Evolutionary conservation across 345 rosid genomes (phyloP), one percentile per base, ranked within the genome.

Genomic region (Linum tenue): DNA sequence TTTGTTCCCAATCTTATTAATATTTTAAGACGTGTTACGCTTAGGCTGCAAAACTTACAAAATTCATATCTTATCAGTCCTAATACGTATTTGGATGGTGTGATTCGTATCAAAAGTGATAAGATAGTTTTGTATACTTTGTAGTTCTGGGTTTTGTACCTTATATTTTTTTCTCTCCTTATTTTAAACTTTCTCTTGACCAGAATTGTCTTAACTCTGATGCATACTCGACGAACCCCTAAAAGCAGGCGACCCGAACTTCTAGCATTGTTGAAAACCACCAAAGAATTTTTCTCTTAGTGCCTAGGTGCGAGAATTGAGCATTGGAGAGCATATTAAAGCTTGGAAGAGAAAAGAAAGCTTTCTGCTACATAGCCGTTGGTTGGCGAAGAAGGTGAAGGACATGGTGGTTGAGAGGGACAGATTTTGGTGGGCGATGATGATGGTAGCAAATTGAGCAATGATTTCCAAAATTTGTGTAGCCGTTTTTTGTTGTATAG

Each of bases 301-400:
- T 60, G 15, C 17, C 14, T 55, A 66, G 65, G 53, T 31, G 60
- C 63, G 31, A 11, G 51, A 59, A 50, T 50, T 22, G 31, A 22
- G 41, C 53, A 3, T 64, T 44, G 10, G n/a, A 42, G 17, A 62
- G 61, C 56, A 62, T 57, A 61, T 62, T 67, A 72, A 76, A 55
- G n/a, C 64, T 73, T 64, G 60, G 41, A 58, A 62, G n/a, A 63
- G 59, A 39, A 67, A 72, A 81, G 65, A 69, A 57, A 10, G 8
- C 4, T 8, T 1, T 36, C 3, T 14, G 0, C 7, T 39, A 50
- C 50, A 5, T 61, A 66, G 81, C 74, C 76, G 74, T 78, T 77
- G 68, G 37, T 48, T 31, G 55, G 17, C 15, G 31, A 36, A 58
- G 31, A 73, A 67, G 55, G 17, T 36, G 31, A 36, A 58, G 72